Conservation (phyloP, 2,329 filamentous ascomycete species). For the Cercospora sp. region DNA sequence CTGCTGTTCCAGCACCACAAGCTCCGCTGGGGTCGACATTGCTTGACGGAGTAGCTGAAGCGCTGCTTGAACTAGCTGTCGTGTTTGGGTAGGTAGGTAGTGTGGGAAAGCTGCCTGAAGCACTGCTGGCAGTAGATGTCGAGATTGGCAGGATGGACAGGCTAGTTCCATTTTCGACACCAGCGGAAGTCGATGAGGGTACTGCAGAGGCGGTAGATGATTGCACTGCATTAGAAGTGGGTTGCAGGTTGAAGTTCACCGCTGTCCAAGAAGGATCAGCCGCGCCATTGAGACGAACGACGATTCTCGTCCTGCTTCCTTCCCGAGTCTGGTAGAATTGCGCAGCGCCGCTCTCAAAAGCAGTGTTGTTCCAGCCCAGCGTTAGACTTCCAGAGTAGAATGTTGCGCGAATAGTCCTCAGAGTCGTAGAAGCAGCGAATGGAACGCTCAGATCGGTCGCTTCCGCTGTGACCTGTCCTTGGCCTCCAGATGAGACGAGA, state of each 20-base stretch:
- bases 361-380: constrained; percentile 38
- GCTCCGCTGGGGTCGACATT: constrained; percentile 10
- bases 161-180: neutral
- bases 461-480: constrained; percentile 34
- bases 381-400: constrained; percentile 34
- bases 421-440: constrained; percentile 31
- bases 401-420: constrained; percentile 32
- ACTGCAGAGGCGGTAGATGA: neutral
- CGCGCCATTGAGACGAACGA: constrained; percentile 35
- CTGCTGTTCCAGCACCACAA: constrained; percentile 4
- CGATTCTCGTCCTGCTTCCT: constrained; percentile 32
- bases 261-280: constrained; percentile 33
- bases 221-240: constrained; percentile 9
- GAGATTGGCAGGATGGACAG: neutral
- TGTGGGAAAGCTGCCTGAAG: neutral
- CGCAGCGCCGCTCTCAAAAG: constrained; percentile 36
- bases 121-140: neutral
- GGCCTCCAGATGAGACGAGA: constrained; percentile 25
- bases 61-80: neutral
- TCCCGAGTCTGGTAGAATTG: constrained; percentile 37
- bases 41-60: constrained; percentile 17
- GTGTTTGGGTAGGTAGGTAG: neutral
- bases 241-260: constrained; percentile 31
- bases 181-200: neutral
- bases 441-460: constrained; percentile 27